Evolutionary conservation across 768 basidiomycete species (phyloP), one percentile per base, ranked within the genome.

Genomic region (Panellus pusillus): DNA sequence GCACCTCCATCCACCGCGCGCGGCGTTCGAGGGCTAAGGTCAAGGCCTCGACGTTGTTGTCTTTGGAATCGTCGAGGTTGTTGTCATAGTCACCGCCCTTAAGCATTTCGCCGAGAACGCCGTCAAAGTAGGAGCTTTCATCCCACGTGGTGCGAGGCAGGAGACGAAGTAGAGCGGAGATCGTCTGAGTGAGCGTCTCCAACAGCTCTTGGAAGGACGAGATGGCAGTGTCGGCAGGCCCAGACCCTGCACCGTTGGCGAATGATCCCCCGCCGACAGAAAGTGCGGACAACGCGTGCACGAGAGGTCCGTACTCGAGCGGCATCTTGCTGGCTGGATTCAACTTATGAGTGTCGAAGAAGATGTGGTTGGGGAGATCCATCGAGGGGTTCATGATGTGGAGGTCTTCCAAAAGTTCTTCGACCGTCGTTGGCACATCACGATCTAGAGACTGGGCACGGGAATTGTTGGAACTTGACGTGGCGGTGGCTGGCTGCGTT

Each of bases 1-100:
- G 91, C 18, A 91, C 88, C 69, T 93, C 91, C 89, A 94, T 93
- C 90, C 91, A 94, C 39, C 89, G 79, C 14, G 91, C 92, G n/a
- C 92, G 87, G 56, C 89, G 85, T 66, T 92, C 91, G 41, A 94
- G 79, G 8, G 90, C 91, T 44, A 87, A 73, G 2, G 91, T 93
- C 55, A 93, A 72, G 15, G 87, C 87, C 2, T 87, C 89, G 7
- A 93, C 91, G 65, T 94, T 91, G 63, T 92, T 90, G 57, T 91
- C 89, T 62, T 83, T 86, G 19, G 78, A 78, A 57, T 91, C 89
- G 52, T 91, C 91, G 32, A 91, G 74, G 65, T 91, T 89, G 67
- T 92, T 91, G 58, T 92, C 90, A 4, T 91, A 89, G 66, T 93
- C 91, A 56, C 92, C 90, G 7, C 89, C 90, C 66, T 88, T 91